These are phyloP conservation scores for Senecio squalidus DNA, from an alignment of 140 eudicot genomes.

Conservation along the genomic window DNA sequence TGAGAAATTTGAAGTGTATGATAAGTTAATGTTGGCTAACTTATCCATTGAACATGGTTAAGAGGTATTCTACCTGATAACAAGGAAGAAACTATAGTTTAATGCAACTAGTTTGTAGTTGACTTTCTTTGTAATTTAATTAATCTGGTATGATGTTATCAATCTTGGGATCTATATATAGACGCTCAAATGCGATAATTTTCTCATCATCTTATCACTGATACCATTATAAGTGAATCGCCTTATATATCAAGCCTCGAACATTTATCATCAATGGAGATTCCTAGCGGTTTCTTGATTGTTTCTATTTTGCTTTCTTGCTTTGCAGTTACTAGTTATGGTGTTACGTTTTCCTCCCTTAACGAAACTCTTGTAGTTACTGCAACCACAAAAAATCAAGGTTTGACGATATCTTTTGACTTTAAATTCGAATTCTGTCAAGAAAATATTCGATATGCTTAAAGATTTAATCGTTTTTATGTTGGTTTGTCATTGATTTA, in stretches of 20 bases:
- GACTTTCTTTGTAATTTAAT: too few relatives aligned
- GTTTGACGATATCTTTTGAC: slow-evolving; percentile 20
- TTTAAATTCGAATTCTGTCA: background rate
- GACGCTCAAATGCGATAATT: too few relatives aligned
- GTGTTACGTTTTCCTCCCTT: slow-evolving; percentile 46
- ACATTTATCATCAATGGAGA: slow-evolving; percentile 35
- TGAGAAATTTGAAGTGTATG: too few relatives aligned
- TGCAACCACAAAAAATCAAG: slow-evolving; percentile 33
- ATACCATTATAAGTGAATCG: slow-evolving; percentile 10
- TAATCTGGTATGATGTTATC: background rate
- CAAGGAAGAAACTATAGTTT: too few relatives aligned
- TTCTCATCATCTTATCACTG: too few relatives aligned
- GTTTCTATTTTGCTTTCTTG: slow-evolving; percentile 34
- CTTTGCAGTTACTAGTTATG: slow-evolving; percentile 31
- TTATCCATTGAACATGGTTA: slow-evolving; percentile 18
- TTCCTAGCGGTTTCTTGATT: slow-evolving; percentile 19
- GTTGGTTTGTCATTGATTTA: background rate
- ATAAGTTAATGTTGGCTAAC: too few relatives aligned
- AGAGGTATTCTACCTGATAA: too few relatives aligned
- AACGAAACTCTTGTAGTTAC: slow-evolving; percentile 32
- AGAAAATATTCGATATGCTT: background rate
- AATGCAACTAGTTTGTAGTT: too few relatives aligned
- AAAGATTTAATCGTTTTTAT: background rate
- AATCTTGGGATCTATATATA: too few relatives aligned
- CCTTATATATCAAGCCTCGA: too few relatives aligned